Evolutionary conservation across 2,329 filamentous ascomycete species (phyloP).

Genomic region (Cladosporium sp.): DNA sequence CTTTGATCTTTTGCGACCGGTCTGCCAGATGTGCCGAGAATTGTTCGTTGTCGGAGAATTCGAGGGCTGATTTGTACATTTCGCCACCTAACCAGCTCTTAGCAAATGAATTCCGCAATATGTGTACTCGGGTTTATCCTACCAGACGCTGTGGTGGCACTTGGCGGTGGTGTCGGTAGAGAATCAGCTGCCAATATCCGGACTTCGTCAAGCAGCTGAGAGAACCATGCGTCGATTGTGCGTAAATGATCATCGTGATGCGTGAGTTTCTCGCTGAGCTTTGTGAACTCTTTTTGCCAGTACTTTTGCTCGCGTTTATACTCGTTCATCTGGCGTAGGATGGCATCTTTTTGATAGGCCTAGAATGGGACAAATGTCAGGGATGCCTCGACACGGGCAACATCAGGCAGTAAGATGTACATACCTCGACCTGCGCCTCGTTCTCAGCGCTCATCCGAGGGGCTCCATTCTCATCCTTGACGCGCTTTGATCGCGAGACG

Average conservation of each 20-base stretch:
- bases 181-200: conserved; percentile 39
- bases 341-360: conserved; percentile 93
- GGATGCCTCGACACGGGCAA: background rate
- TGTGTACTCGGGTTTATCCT: conserved; percentile 20
- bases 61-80: conserved; percentile 47
- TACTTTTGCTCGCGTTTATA: conserved; percentile 87
- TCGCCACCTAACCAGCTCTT: conserved; percentile 31
- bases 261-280: conserved; percentile 70
- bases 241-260: conserved; percentile 92
- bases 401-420: conserved; percentile 38
- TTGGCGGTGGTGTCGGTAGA: conserved; percentile 28
- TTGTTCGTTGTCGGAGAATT: conserved; percentile 52
- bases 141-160: conserved; percentile 27
- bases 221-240: conserved; percentile 88
- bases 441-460: conserved; percentile 64
- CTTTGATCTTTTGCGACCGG: conserved; percentile 71
- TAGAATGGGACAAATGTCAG: conserved; percentile 37
- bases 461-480: conserved; percentile 70
- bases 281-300: conserved; percentile 74
- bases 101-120: conserved; percentile 27
- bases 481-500: conserved; percentile 85
- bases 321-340: conserved; percentile 95
- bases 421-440: conserved; percentile 69
- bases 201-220: conserved; percentile 60
- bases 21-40: conserved; percentile 79